phyloP scores from a whole-genome alignment of 1,284 basidiomycete genomes.

The Sporisorium reilianum region DNA sequence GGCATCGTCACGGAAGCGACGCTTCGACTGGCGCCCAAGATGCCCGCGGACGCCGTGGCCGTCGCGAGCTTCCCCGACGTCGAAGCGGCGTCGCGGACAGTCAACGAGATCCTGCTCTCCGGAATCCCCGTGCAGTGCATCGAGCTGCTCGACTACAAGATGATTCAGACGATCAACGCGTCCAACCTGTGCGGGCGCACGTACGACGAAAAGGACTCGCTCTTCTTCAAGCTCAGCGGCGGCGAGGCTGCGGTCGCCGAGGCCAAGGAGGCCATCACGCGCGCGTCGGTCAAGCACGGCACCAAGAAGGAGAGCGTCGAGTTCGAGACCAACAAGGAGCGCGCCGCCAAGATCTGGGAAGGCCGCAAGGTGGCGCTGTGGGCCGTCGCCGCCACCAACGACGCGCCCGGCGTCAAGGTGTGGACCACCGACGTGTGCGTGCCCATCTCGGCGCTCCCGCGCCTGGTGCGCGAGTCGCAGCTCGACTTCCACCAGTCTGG shows the following conservation, averaged over 20 bases:
- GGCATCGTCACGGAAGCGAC: constrained; percentile 93
- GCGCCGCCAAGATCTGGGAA: constrained; percentile 83
- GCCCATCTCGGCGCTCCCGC: constrained; percentile 82
- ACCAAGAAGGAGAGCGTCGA: constrained; percentile 63
- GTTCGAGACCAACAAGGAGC: constrained; percentile 77
- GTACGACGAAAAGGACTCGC: constrained; percentile 51
- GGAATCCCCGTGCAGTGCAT: constrained; percentile 74
- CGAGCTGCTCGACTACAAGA: constrained; percentile 58
- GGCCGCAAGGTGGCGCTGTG: constrained; percentile 87
- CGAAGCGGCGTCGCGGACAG: constrained; percentile 77
- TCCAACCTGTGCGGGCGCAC: constrained; percentile 67
- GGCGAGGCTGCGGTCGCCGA: constrained; percentile 45
- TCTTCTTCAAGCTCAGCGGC: constrained; percentile 59
- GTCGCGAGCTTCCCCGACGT: constrained; percentile 73
- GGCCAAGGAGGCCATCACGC: constrained; percentile 65
- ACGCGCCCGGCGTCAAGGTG: constrained; percentile 76
- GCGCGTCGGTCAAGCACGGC: constrained; percentile 38
- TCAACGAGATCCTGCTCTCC: constrained; percentile 74
- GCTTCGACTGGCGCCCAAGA: constrained; percentile 80
- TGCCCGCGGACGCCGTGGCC: constrained; percentile 76
- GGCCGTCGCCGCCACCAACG: constrained; percentile 74
- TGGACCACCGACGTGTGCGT: constrained; percentile 83
- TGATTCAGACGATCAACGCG: constrained; percentile 66
- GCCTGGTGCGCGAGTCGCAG: constrained; percentile 73
- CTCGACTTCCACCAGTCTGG: constrained; percentile 38